Evolutionary conservation across 1,139 yeast genomes (phyloP).

Genomic region (Pichia terricola): DNA sequence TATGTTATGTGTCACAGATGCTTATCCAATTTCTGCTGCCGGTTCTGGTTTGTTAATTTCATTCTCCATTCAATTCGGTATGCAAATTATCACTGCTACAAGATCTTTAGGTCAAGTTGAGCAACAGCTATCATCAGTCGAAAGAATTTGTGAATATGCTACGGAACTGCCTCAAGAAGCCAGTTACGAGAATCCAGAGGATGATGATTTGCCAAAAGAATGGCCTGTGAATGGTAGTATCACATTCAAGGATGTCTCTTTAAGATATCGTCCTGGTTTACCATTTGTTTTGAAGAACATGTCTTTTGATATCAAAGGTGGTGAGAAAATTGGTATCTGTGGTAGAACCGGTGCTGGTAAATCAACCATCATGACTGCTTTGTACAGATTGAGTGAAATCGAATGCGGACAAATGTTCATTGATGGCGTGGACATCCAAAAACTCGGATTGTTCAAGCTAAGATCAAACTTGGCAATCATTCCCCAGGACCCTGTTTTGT

Average conservation of each 20-base stretch:
- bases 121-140: conserved; percentile 52
- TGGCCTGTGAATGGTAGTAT: conserved; percentile 64
- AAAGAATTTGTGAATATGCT: conserved; percentile 58
- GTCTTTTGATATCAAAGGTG: conserved; percentile 25
- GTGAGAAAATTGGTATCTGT: conserved; percentile 34
- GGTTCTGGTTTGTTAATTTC: conserved; percentile 43
- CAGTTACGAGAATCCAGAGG: conserved; percentile 21
- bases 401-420: conserved; percentile 23
- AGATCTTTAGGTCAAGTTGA: conserved; percentile 42
- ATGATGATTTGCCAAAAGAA: conserved; percentile 34
- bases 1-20: conserved; percentile 34
- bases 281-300: conserved; percentile 39
- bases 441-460: conserved; percentile 28
- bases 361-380: conserved; percentile 34
- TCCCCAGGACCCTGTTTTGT: conserved; percentile 38
- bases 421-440: conserved; percentile 29
- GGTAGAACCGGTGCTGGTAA: conserved; percentile 40
- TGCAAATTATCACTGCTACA: conserved; percentile 40
- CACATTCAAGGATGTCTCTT: conserved; percentile 44
- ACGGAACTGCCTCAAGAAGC: conserved; percentile 60
- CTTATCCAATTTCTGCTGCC: conserved; percentile 38
- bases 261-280: conserved; percentile 69
- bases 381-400: conserved; percentile 31
- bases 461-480: conserved; percentile 32
- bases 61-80: conserved; percentile 43